phyloP scores from a whole-genome alignment of 1,284 basidiomycete species.

The Takashimella koratensis region DNA sequence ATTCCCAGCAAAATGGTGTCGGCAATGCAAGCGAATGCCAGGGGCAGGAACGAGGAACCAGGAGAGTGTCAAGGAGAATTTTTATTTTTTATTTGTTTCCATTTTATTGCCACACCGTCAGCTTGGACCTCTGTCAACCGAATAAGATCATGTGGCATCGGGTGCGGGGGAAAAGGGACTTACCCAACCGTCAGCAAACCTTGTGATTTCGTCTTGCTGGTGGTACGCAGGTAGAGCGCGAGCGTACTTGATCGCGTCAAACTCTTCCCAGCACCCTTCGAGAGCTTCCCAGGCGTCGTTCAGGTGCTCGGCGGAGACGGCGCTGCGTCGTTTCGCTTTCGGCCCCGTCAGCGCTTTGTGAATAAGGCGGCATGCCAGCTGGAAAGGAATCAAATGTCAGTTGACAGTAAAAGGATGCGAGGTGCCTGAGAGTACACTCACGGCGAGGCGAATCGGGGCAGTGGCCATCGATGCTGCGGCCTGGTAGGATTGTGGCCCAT shows the following conservation, averaged over 20 bases:
- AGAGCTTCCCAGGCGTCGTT: slow-evolving; percentile 74
- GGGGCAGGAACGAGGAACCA: too few species aligned
- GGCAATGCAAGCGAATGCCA: too few species aligned
- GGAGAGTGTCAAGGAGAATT: too few species aligned
- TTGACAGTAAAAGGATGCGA: not conserved
- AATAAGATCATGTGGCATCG: too few species aligned
- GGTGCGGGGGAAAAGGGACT: too few species aligned
- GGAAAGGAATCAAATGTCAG: slow-evolving; percentile 10
- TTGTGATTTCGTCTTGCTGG: slow-evolving; percentile 59
- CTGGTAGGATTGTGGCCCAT: slow-evolving; percentile 30
- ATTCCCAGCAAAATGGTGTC: too few species aligned
- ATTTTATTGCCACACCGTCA: too few species aligned
- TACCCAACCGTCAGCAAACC: slow-evolving; percentile 76
- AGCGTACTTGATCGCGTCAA: slow-evolving; percentile 59
- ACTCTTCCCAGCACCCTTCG: slow-evolving; percentile 72
- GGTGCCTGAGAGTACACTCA: slow-evolving; percentile 15
- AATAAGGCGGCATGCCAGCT: slow-evolving; percentile 65
- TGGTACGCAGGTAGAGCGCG: slow-evolving; percentile 46
- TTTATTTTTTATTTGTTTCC: too few species aligned
- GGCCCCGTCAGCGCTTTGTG: slow-evolving; percentile 70
- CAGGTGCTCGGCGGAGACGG: slow-evolving; percentile 62
- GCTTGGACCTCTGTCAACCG: not conserved
- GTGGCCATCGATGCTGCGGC: slow-evolving; percentile 52
- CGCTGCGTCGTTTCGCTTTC: slow-evolving; percentile 60
- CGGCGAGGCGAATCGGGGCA: slow-evolving; percentile 63